Evolutionary conservation across 306 rosid species (phyloP), one percentile per base, ranked within the genome.

Genomic region (Luffa acutangula): DNA sequence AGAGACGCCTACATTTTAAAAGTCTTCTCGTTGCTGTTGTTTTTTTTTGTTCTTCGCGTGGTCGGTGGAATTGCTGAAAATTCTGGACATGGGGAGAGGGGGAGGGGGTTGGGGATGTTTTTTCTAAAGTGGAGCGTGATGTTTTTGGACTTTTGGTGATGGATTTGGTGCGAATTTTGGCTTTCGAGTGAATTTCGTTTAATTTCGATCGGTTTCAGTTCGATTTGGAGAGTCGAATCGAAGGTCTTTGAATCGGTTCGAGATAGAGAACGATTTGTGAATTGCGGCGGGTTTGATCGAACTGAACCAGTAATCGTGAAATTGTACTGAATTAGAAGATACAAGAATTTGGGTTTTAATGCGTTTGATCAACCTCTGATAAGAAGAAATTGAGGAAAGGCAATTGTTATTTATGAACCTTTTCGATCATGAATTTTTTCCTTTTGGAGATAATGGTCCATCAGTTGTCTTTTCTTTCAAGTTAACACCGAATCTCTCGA

Each of bases 1-100:
- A 46, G 41, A 79, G 78, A 88, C 83, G 48, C 87, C 92, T 87
- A 81, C 79, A 83, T 41, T 42, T 56, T 18, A 85, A 54, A 85
- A 79, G 80, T 70, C 77, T 79, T 58, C 8, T 41, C 67, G 82
- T 87, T 84, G 34, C 21, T 21, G 12, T 21, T 57, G 63, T n/a
- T 39, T 48, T 39, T 66, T 66, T 8, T 66, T 66, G 74, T 64
- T 72, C 67, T 36, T 49, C 71, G 81, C 18, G 31, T 3, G 41
- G 54, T 60, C 67, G 60, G 81, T 63, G 73, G 72, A 42, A 42
- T 62, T 46, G 34, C 43, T 78, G 63, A 75, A 65, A 33, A 39
- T 66, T 58, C 34, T 15, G 42, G 53, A 76, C 41, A 67, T 12
- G 13, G 76, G 3, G 75, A 33, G 18, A 31, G 41, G 15, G 70